These are phyloP conservation scores for Gautieria morchelliformis DNA, from an alignment of 768 basidiomycete species.

Conservation along the genomic window DNA sequence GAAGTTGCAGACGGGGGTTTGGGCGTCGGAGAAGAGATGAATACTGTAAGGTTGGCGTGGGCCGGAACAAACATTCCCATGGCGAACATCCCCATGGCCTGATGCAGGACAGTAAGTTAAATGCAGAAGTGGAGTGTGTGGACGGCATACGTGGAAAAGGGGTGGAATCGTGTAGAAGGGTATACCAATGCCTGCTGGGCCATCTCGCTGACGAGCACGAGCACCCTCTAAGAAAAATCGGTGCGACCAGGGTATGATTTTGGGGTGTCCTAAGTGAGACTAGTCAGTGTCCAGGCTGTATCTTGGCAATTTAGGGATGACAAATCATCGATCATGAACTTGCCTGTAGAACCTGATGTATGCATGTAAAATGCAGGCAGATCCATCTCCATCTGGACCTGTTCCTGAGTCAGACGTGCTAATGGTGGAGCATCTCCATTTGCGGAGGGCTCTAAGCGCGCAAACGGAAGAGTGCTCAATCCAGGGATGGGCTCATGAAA, in stretches of 20 bases:
- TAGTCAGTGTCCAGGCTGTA: not conserved
- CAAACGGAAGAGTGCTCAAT: not conserved
- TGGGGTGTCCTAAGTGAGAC: not conserved
- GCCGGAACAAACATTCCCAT: not conserved
- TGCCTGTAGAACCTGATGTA: conserved; percentile 2
- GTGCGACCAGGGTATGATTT: not conserved
- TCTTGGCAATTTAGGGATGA: not conserved
- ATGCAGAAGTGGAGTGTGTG: no score
- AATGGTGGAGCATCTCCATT: not conserved
- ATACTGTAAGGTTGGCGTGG: not conserved
- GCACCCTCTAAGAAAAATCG: not conserved
- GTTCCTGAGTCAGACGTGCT: not conserved
- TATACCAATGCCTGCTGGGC: not conserved
- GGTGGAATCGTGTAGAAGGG: not conserved
- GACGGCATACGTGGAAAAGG: not conserved
- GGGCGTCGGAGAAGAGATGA: not conserved
- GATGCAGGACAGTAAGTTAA: not conserved
- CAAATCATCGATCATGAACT: not conserved
- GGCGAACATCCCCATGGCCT: conserved; percentile 4
- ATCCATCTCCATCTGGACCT: not conserved
- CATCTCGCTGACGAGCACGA: not conserved
- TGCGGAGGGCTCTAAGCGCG: not conserved
- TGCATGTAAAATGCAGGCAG: not conserved
- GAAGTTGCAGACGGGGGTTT: not conserved
- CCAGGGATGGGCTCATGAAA: not conserved